Conservation (phyloP, 2,329 filamentous ascomycete species). For the Ascochyta lentis region DNA sequence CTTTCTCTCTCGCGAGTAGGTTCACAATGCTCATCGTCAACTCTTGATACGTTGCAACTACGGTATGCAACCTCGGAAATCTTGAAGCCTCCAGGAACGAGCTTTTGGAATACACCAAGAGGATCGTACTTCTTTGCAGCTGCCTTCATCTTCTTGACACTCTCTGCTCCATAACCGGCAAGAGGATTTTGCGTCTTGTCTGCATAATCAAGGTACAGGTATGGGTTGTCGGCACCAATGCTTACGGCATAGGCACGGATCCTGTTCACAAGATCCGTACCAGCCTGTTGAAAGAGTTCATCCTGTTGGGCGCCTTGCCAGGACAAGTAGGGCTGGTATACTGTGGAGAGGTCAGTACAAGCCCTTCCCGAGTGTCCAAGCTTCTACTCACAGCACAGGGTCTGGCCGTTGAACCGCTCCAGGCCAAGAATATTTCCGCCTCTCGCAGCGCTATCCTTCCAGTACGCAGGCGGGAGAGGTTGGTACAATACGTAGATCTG, state of each 20-base stretch:
- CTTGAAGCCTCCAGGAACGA: slow-evolving; percentile 39
- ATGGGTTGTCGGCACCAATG: slow-evolving; percentile 32
- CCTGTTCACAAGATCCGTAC: slow-evolving; percentile 22
- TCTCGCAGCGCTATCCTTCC: slow-evolving; percentile 41
- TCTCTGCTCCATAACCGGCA: slow-evolving; percentile 27
- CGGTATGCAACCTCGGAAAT: slow-evolving; percentile 22
- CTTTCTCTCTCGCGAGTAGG: too few species aligned
- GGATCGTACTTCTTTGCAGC: slow-evolving; percentile 33
- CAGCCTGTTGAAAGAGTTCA: slow-evolving; percentile 26
- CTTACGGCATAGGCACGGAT: slow-evolving; percentile 26
- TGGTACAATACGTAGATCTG: slow-evolving; percentile 45
- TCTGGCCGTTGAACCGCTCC: slow-evolving; percentile 24
- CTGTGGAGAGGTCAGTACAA: neutral
- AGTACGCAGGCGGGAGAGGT: slow-evolving; percentile 50
- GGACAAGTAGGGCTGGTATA: slow-evolving; percentile 31
- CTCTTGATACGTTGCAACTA: neutral
- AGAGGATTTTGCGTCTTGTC: slow-evolving; percentile 30
- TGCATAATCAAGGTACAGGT: slow-evolving; percentile 46
- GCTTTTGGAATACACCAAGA: slow-evolving; percentile 31
- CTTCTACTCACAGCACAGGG: slow-evolving; percentile 24
- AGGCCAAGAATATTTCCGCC: slow-evolving; percentile 54
- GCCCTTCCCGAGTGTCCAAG: fast-evolving
- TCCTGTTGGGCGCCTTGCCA: slow-evolving; percentile 33
- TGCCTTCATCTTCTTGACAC: slow-evolving; percentile 29
- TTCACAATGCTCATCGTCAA: neutral